Base-by-base conservation (phyloP, 768 basidiomycete species). In the Boletus vinaceobasis region DNA sequence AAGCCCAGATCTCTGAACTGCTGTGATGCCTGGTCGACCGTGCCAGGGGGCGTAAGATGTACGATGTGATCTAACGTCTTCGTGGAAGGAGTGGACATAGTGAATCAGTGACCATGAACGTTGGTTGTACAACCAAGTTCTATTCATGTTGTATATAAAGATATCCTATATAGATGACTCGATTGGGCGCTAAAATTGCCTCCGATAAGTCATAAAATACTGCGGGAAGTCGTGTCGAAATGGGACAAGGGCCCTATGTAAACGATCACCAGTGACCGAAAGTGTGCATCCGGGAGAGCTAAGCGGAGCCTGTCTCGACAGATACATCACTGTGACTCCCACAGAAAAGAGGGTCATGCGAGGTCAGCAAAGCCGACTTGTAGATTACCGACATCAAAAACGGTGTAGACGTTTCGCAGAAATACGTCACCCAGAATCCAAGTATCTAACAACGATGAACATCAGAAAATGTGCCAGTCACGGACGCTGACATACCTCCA, bases 61-160 rank as follows among this genome's bases (percentile, higher is more conserved):
- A 90, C 79, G 53, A 90, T 81, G 59, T 90, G 88, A 58, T 90
- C 88, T 11, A 88, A 63, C 29, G 68, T 78, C 42, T 66, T 71
- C 2, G 79, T 82, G 17, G 73, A 71, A 27, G 67, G 66, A 7
- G 37, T 33, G 13, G 63, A 45, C 70, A 69, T 71, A 26, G n/a
- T 21, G 19, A 51, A n/a, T 29, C 23, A 23, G 23, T 23, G 23
- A 23, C 4, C 23, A 23, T 23, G 43, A 13, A 37, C 33, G 31
- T 7, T 5, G 15, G 27, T 23, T n/a, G 13, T 15, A n/a, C 19
- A 17, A n/a, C 32, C 5, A 26, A 4, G 19, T 7, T 39, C 44
- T 50, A 39, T 31, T n/a, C 15, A 1, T 19, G 23, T 32, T 36
- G 35, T 52, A 50, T 32, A 51, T 56, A 46, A 7, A 35, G 13